Conservation (phyloP, 1,284 basidiomycete genomes). For the Ganoderma resinaceum region DNA sequence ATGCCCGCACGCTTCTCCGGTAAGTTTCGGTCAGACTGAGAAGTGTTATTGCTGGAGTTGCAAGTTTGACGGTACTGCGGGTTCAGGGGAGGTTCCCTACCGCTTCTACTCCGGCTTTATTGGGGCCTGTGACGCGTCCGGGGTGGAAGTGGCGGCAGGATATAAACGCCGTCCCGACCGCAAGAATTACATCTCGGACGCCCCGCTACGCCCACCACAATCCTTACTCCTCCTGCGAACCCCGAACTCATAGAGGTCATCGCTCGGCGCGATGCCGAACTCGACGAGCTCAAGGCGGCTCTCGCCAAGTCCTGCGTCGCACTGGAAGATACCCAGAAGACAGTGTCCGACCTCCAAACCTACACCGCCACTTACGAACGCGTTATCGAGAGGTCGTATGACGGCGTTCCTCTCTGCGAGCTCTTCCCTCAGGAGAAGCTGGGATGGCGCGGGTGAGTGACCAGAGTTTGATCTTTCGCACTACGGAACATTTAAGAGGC, state of each 20-base stretch:
- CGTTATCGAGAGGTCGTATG: slow-evolving; percentile 11
- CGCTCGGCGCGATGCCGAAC: neutral
- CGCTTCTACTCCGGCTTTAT: neutral
- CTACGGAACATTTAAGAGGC: neutral
- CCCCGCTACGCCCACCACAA: neutral
- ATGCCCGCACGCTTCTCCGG: slow-evolving; percentile 4
- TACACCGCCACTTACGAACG: slow-evolving; percentile 1
- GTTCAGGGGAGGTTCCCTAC: slow-evolving; percentile 5
- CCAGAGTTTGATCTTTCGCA: neutral
- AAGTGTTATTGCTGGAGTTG: slow-evolving; percentile 10
- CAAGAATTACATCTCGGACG: neutral
- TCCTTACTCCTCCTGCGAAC: neutral
- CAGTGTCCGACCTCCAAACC: neutral
- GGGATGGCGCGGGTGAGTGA: slow-evolving; percentile 45
- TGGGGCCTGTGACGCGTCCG: neutral
- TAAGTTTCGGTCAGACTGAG: slow-evolving; percentile 22
- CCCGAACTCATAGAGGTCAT: neutral
- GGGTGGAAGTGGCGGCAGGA: neutral
- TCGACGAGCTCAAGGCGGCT: slow-evolving; percentile 1
- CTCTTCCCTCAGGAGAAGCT: slow-evolving; percentile 45
- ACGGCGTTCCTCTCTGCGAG: slow-evolving; percentile 31
- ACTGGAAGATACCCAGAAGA: neutral
- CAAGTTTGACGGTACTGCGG: slow-evolving; percentile 3
- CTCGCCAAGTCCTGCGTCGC: neutral
- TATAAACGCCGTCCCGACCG: neutral